Evolutionary conservation across 2,329 filamentous ascomycete species (phyloP), one percentile per base, ranked within the genome.

Genomic region (Apiospora saccharicola): DNA sequence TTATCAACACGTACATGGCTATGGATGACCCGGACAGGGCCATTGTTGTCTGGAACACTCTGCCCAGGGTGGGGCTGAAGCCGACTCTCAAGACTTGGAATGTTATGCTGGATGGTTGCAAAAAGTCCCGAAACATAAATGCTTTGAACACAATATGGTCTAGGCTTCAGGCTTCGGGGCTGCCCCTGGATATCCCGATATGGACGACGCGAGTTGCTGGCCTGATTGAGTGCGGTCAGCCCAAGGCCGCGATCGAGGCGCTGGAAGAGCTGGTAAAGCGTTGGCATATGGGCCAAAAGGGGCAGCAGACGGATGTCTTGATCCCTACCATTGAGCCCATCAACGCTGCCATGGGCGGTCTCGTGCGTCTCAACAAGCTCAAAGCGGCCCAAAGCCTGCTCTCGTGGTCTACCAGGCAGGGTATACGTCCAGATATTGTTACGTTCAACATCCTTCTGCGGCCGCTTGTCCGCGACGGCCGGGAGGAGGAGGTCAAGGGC

Each of bases 171-270:
- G 79, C 78, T 12, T 87, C 90, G 1, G 88, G 89, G 1, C 77
- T 90, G 13, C 82, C 87, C 74, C 89, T 94, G 5, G 93, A 96
- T 79, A 81, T 81, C 8, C 78, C 85, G 71, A 89, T 91, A 51
- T 96, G 94, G 94, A 92, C 90, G 12, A 89, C 90, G 19, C 88
- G 92, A 37, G 89, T 96, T 61, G 87, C 90, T 37, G 90, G 90
- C 0, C 85, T 94, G 14, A 88, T 95, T 71, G 84, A 86, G 53
- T 82, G 86, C 67, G 86, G 87, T 44, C 83, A 87, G 73, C 76
- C 86, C 7, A 83, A 89, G 41, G 84, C 84, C 24, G 93, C 89
- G n/a, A 82, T 96, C 16, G 78, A 82, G 47, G 91, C 91, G 4
- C 83, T 96, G 57, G 85, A 90, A 47, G 88, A 94, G 74, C 92